phyloP scores from a whole-genome alignment of 345 rosid genomes.

The Geranium rotundifolium region DNA sequence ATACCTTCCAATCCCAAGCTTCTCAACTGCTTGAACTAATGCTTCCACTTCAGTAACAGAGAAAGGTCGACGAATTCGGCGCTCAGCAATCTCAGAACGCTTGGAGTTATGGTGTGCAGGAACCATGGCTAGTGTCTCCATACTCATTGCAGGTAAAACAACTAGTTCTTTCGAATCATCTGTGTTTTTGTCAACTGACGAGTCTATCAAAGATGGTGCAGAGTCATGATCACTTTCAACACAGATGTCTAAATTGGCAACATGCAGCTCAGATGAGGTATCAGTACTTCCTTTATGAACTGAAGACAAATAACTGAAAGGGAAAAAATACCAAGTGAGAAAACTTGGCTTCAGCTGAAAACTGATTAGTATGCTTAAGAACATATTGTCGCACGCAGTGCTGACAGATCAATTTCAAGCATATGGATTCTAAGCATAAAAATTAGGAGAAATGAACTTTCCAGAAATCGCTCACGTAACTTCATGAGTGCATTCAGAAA shows the following conservation, averaged over 20 bases:
- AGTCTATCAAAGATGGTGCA: slow-evolving; percentile 49
- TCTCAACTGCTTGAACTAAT: slow-evolving; percentile 94
- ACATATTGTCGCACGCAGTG: background rate
- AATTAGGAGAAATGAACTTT: background rate
- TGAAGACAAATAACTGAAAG: slow-evolving; percentile 33
- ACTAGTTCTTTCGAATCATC: slow-evolving; percentile 61
- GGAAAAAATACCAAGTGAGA: background rate
- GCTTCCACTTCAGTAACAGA: slow-evolving; percentile 96
- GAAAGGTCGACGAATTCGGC: slow-evolving; percentile 98
- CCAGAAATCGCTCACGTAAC: background rate
- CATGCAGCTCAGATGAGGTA: slow-evolving; percentile 25
- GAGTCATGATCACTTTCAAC: slow-evolving; percentile 83
- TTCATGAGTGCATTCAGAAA: background rate
- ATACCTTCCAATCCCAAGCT: slow-evolving; percentile 98
- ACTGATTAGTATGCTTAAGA: too few relatives aligned
- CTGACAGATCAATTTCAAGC: background rate
- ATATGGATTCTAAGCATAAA: too few relatives aligned
- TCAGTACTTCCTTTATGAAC: slow-evolving; percentile 21
- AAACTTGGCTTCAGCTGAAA: background rate
- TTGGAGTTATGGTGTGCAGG: slow-evolving; percentile 64
- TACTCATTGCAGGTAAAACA: slow-evolving; percentile 48
- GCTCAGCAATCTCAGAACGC: slow-evolving; percentile 67
- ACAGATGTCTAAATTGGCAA: slow-evolving; percentile 28
- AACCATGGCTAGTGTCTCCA: slow-evolving; percentile 45
- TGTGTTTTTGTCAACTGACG: slow-evolving; percentile 29